Conservation (phyloP, 257 asterid species). For the Capsicum baccatum region DNA sequence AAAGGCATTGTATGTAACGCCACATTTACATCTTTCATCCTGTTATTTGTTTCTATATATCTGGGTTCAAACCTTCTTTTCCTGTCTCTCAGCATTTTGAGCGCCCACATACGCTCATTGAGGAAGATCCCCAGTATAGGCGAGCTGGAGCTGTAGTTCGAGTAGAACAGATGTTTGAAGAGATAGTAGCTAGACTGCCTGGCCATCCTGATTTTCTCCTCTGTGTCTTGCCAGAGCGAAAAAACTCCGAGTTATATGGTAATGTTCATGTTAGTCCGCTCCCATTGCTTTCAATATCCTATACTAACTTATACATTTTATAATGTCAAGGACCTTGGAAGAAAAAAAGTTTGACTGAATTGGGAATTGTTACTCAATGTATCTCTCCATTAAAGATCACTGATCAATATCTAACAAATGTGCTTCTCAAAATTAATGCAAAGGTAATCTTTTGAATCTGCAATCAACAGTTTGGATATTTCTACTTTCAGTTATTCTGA, state of each 20-base stretch:
- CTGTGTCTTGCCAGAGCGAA: slow-evolving; percentile 86
- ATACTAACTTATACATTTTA: slow-evolving; percentile 24
- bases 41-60: background rate
- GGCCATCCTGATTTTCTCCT: slow-evolving; percentile 80
- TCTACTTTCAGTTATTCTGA: slow-evolving; percentile 26
- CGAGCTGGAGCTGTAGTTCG: slow-evolving; percentile 67
- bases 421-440: slow-evolving; percentile 90
- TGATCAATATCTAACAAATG: slow-evolving; percentile 79
- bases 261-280: slow-evolving; percentile 26
- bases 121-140: slow-evolving; percentile 74
- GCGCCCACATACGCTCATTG: slow-evolving; percentile 80
- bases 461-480: slow-evolving; percentile 25
- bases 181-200: slow-evolving; percentile 63
- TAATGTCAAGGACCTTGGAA: slow-evolving; percentile 89
- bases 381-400: slow-evolving; percentile 72
- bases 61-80: slow-evolving; percentile 30
- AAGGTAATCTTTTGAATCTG: slow-evolving; percentile 57
- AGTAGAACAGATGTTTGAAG: slow-evolving; percentile 87
- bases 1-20: slow-evolving; percentile 82
- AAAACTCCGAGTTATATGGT: slow-evolving; percentile 85
- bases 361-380: slow-evolving; percentile 86
- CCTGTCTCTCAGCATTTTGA: slow-evolving; percentile 64
- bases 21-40: background rate
- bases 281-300: background rate
- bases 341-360: slow-evolving; percentile 67